Conservation (phyloP, 306 rosid genomes). For the Ceratonia siliqua region DNA sequence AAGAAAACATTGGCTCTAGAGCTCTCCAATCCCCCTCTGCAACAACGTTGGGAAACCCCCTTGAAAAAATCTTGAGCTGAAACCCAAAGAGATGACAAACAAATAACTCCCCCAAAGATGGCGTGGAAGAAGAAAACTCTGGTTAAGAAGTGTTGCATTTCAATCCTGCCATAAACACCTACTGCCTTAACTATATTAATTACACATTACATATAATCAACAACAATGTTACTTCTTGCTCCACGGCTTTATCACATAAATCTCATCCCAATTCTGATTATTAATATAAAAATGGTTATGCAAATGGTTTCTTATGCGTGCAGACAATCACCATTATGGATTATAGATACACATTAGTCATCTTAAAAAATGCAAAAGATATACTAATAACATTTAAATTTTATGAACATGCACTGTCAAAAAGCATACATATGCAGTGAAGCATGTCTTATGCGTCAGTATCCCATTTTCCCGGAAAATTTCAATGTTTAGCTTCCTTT, state of each 20-base stretch:
- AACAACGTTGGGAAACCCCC: no score
- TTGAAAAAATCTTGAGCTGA: no score
- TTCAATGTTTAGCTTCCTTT: slow-evolving; percentile 26
- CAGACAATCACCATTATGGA: slow-evolving; percentile 2
- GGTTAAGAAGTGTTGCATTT: no score
- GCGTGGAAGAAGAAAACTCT: no score
- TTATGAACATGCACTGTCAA: background rate
- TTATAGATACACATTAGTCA: slow-evolving; percentile 3
- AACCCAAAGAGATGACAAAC: no score
- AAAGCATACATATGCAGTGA: slow-evolving; percentile 15
- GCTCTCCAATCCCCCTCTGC: no score
- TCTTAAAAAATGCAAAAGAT: background rate
- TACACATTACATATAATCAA: slow-evolving; percentile 10
- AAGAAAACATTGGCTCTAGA: no score
- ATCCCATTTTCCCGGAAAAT: background rate
- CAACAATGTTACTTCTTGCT: background rate
- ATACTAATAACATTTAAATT: background rate
- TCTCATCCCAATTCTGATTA: background rate
- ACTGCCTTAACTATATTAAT: background rate
- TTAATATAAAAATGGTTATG: slow-evolving; percentile 16
- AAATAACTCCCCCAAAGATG: background rate
- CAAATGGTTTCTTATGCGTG: background rate
- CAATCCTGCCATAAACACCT: no score
- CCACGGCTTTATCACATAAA: background rate
- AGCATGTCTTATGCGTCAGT: slow-evolving; percentile 13